phyloP scores from a whole-genome alignment of 192 early-diverging fungal genomes.

The Coemansia nantahalensis region DNA sequence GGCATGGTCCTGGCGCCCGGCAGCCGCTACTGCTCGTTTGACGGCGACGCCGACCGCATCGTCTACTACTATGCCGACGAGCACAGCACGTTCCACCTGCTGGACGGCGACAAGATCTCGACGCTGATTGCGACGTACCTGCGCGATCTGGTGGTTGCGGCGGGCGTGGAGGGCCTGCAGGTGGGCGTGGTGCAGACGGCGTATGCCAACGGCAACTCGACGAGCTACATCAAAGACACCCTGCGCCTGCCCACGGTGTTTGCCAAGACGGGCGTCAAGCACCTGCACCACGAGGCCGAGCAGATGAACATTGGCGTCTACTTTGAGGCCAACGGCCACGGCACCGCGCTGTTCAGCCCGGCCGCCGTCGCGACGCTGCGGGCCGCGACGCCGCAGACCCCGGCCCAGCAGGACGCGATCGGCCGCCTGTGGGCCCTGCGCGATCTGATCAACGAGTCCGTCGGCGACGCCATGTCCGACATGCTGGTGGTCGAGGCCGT shows the following conservation, averaged over 20 bases:
- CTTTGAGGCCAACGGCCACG: conserved; percentile 99
- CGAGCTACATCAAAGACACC: conserved; percentile 83
- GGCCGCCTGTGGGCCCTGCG: conserved; percentile 77
- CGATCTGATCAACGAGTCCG: conserved; percentile 97
- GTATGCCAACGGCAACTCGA: conserved; percentile 98
- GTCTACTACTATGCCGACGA: conserved; percentile 91
- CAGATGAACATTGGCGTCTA: conserved; percentile 98
- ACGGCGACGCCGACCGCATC: conserved; percentile 98
- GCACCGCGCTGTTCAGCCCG: conserved; percentile 94
- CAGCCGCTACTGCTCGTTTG: conserved; percentile 85
- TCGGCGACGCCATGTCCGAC: conserved; percentile 98
- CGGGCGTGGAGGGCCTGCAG: conserved; percentile 70
- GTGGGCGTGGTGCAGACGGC: conserved; percentile 99
- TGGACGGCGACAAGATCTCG: conserved; percentile 99
- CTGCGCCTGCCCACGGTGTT: conserved; percentile 94
- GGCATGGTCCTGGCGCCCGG: conserved; percentile 63
- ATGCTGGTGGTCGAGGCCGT: conserved; percentile 94
- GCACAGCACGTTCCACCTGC: conserved; percentile 73
- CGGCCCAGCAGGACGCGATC: conserved; percentile 75
- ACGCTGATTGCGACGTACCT: conserved; percentile 92
- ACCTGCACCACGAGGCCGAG: conserved; percentile 97
- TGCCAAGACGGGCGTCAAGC: conserved; percentile 97
- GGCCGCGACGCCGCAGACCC: conserved; percentile 52
- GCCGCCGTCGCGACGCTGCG: conserved; percentile 63
- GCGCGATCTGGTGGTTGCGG: conserved; percentile 82